Base-by-base conservation (phyloP, 1,284 basidiomycete species). In the Chiua sp. region DNA sequence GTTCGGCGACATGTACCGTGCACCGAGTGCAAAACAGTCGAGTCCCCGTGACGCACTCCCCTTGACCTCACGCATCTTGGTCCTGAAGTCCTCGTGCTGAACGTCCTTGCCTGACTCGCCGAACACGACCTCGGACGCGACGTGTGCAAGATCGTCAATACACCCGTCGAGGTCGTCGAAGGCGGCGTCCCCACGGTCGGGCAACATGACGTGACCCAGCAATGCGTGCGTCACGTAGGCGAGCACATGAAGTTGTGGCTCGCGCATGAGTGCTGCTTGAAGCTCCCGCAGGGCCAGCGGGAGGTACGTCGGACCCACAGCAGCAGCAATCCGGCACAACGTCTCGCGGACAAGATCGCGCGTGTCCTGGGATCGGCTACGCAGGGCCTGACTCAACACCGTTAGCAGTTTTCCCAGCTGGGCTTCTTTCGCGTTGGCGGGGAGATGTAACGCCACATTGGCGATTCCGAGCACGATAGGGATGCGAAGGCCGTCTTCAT, bases 81-180 rank as follows among this genome's bases (percentile, higher is more conserved):
- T 97, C 79, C 91, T 94, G 86, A 96, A 98, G 30, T 92, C 96
- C 66, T 97, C 94, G 4, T 90, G 84, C 54, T 90, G 87, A 0
- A 93, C 91, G 70, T 98, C 95, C 73, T 94, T 94, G 13, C 92
- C 93, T 0, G 95, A 96, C 69, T 94, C 89, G 18, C 97, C 97
- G 71, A 98, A 98, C 56, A 98, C 85, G 59, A 98, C 97, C 70
- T 98, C 97, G 1, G 92, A 88, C 3, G 95, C 90, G 39, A 98
- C 80, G 68, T 92, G 86, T 1, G 92, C 89, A 2, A 94, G 81
- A 65, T 94, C 90, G 42, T 84, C 82, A 49, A 96, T 89, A 62
- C 91, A 91, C 22, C 84, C 83, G 67, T 98, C 95, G 1, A 98
- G 82, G 47, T 82, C 83, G 51, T 78, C 74, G 69, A 95, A 92